Evolutionary conservation across 2,329 filamentous ascomycete species (phyloP).

Genomic region (Stagonosporopsis chrysanthemi): DNA sequence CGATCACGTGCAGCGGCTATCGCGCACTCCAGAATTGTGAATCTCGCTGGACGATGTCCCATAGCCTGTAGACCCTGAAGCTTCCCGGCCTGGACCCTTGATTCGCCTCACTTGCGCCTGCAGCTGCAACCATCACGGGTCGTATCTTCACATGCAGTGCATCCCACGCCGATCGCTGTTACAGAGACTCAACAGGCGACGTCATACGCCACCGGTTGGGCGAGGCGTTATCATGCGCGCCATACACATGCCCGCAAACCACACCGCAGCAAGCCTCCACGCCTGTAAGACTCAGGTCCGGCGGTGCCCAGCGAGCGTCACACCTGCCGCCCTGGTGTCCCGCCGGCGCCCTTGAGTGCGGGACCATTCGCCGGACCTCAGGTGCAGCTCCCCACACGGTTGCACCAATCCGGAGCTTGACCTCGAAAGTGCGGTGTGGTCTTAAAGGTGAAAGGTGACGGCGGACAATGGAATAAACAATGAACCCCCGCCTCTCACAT

Average conservation of each 20-base stretch:
- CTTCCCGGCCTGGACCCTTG: background rate
- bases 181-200: slow-evolving; percentile 4
- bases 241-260: slow-evolving; percentile 14
- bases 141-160: slow-evolving; percentile 15
- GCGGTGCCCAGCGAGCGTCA: slow-evolving; percentile 5
- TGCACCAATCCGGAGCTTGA: slow-evolving; percentile 13
- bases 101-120: slow-evolving; percentile 13
- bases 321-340: slow-evolving; percentile 13
- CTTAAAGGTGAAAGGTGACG: slow-evolving; percentile 17
- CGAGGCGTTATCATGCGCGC: slow-evolving; percentile 16
- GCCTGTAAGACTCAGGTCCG: slow-evolving; percentile 12
- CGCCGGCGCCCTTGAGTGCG: slow-evolving; percentile 7
- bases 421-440: slow-evolving; percentile 18
- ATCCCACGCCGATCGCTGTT: slow-evolving; percentile 16
- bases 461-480: slow-evolving; percentile 21
- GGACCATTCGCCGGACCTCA: slow-evolving; percentile 10
- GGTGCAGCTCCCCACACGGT: slow-evolving; percentile 9
- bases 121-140: slow-evolving; percentile 4
- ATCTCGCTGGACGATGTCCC: background rate
- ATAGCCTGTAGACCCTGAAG: background rate
- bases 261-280: slow-evolving; percentile 9
- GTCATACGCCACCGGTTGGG: slow-evolving; percentile 17
- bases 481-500: slow-evolving; percentile 18
- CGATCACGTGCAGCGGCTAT: slow-evolving; percentile 10
- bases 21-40: background rate